Evolutionary conservation across 2,329 filamentous ascomycete genomes (phyloP).

Genomic region (Diaporthe ampelina): DNA sequence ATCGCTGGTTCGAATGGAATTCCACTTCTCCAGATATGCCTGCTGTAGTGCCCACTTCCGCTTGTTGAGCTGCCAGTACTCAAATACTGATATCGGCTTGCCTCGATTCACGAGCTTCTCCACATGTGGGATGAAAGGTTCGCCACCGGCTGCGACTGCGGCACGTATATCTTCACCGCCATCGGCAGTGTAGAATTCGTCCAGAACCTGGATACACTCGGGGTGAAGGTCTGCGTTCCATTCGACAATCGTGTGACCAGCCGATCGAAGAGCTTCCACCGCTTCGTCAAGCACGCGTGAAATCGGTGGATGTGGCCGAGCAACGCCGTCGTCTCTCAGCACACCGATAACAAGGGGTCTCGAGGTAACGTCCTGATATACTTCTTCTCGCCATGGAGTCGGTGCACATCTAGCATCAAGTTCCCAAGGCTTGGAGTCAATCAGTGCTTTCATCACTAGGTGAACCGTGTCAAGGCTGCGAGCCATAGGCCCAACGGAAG

Average conservation of each 20-base stretch:
- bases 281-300: slow-evolving; percentile 58
- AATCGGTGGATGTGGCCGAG: slow-evolving; percentile 68
- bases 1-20: slow-evolving; percentile 57
- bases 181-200: slow-evolving; percentile 73
- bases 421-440: slow-evolving; percentile 64
- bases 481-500: slow-evolving; percentile 72
- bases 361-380: slow-evolving; percentile 56
- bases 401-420: slow-evolving; percentile 67
- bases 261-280: slow-evolving; percentile 53
- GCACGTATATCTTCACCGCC: slow-evolving; percentile 73
- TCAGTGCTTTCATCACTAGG: slow-evolving; percentile 62
- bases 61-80: slow-evolving; percentile 78
- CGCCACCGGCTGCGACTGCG: slow-evolving; percentile 67
- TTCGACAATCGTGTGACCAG: slow-evolving; percentile 67
- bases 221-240: slow-evolving; percentile 67
- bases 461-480: slow-evolving; percentile 64
- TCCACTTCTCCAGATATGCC: slow-evolving; percentile 72
- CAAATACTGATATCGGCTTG: slow-evolving; percentile 69
- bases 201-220: slow-evolving; percentile 60
- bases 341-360: slow-evolving; percentile 64
- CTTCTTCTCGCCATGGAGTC: slow-evolving; percentile 65
- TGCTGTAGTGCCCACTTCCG: slow-evolving; percentile 67
- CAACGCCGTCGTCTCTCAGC: slow-evolving; percentile 66
- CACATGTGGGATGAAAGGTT: slow-evolving; percentile 72
- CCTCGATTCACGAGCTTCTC: slow-evolving; percentile 67